These are phyloP conservation scores for Protomyces gravidus DNA, from an alignment of 1,139 yeast species.

Conservation along the genomic window DNA sequence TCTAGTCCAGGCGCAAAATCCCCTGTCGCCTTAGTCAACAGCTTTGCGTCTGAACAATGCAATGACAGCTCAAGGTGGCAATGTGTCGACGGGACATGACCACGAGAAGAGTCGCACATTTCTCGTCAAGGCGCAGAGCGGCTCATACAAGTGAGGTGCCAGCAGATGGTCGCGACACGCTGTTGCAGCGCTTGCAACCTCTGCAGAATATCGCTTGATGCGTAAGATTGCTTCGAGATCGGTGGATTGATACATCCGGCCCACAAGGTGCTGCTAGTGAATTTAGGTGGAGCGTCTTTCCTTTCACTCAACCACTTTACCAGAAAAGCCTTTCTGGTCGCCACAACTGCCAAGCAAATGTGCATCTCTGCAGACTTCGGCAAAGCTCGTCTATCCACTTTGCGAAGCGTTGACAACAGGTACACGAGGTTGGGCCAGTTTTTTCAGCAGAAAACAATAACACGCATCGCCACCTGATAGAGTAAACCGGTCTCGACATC, in stretches of 20 bases:
- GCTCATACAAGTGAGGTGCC: conserved; percentile 6
- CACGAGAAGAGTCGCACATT: conserved; percentile 84
- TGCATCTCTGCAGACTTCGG: conserved; percentile 97
- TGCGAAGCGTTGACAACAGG: conserved; percentile 44
- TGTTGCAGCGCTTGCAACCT: conserved; percentile 77
- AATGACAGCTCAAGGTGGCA: neutral
- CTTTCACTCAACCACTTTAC: conserved; percentile 87
- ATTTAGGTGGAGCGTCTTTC: conserved; percentile 97
- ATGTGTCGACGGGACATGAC: conserved; percentile 86
- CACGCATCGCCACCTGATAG: conserved; percentile 99
- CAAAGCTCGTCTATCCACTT: conserved; percentile 29
- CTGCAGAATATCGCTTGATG: conserved; percentile 78
- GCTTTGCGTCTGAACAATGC: conserved; percentile 55
- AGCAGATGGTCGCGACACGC: no score
- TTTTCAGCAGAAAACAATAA: conserved; percentile 98
- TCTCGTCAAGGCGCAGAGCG: conserved; percentile 43
- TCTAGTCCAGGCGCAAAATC: conserved; percentile 75
- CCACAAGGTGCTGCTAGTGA: conserved; percentile 92
- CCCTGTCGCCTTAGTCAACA: conserved; percentile 61
- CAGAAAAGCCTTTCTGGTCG: conserved; percentile 85
- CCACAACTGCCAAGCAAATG: conserved; percentile 98
- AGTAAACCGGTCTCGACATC: conserved; percentile 92
- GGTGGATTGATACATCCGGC: conserved; percentile 95
- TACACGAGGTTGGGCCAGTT: conserved; percentile 93
- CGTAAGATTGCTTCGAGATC: conserved; percentile 75